Percentiles rank a stretch among this genome's conserved stretches.
These are phyloP conservation scores for Synura sp. DNA, from an alignment of 352 stramenopile genomes.

Conservation along the genomic window DNA sequence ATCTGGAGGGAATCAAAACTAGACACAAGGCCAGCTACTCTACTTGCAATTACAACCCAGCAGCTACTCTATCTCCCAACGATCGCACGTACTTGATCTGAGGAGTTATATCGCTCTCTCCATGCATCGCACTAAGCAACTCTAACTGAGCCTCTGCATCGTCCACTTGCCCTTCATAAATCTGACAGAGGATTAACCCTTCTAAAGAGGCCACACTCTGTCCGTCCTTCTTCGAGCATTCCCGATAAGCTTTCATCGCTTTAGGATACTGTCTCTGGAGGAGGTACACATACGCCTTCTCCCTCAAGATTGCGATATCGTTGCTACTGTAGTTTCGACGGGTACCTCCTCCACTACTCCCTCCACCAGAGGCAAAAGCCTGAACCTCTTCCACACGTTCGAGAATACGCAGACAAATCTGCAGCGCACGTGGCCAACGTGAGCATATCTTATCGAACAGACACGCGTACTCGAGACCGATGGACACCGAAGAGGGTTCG, in stretches of 20 bases:
- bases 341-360: background rate
- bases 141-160: slow-evolving; percentile 84
- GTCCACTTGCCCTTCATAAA: slow-evolving; percentile 72
- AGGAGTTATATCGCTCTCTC: too few species aligned
- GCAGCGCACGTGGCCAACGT: slow-evolving; percentile 43
- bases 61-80: too few species aligned
- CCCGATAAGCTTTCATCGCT: slow-evolving; percentile 60
- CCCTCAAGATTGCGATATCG: slow-evolving; percentile 67
- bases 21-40: too few species aligned
- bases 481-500: slow-evolving; percentile 44
- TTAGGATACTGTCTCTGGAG: slow-evolving; percentile 52
- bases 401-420: slow-evolving; percentile 43
- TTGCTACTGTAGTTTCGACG: background rate
- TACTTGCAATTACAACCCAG: too few species aligned
- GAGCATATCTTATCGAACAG: slow-evolving; percentile 44
- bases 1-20: too few species aligned
- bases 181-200: slow-evolving; percentile 82
- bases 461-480: slow-evolving; percentile 41
- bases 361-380: background rate
- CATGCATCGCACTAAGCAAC: slow-evolving; percentile 78
- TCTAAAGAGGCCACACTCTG: slow-evolving; percentile 75
- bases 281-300: slow-evolving; percentile 64
- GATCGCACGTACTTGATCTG: too few species aligned
- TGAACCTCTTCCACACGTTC: slow-evolving; percentile 40
- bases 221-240: slow-evolving; percentile 72